Conservation (phyloP, 1,139 yeast species). For the Eremothecium gossypii region DNA sequence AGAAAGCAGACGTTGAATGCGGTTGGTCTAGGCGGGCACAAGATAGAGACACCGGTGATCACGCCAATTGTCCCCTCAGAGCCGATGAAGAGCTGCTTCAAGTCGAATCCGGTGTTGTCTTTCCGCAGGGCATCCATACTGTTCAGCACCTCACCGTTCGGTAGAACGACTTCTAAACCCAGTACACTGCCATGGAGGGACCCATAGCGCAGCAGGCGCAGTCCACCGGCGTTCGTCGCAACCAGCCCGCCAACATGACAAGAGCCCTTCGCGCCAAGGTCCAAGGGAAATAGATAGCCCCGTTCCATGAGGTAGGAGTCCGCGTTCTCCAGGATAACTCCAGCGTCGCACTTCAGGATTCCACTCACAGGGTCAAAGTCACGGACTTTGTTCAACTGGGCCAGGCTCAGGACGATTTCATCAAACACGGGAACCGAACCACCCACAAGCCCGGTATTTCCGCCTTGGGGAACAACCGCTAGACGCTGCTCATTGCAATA, state of each 20-base stretch:
- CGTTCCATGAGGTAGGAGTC: constrained; percentile 66
- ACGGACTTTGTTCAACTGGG: constrained; percentile 65
- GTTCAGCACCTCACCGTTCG: constrained; percentile 73
- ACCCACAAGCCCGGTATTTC: constrained; percentile 94
- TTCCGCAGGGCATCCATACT: constrained; percentile 75
- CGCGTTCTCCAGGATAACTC: constrained; percentile 76
- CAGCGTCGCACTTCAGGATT: constrained; percentile 77
- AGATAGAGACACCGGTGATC: constrained; percentile 79
- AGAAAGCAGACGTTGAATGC: constrained; percentile 83
- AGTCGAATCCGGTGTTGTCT: constrained; percentile 86
- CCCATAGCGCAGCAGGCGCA: constrained; percentile 77
- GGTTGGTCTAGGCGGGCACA: constrained; percentile 88
- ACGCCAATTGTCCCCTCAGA: constrained; percentile 84
- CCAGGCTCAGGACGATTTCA: constrained; percentile 64
- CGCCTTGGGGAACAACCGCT: constrained; percentile 94
- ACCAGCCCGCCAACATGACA: constrained; percentile 92
- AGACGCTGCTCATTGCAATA: constrained; percentile 69
- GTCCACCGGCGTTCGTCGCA: constrained; percentile 92
- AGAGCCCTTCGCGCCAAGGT: constrained; percentile 90
- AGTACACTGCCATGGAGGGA: constrained; percentile 86
- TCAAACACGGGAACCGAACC: constrained; percentile 89
- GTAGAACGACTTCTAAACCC: constrained; percentile 81
- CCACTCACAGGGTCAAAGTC: constrained; percentile 77
- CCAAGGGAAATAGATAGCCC: constrained; percentile 85
- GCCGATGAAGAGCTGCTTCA: constrained; percentile 83